Evolutionary conservation across 108 stramenopile genomes (phyloP), one percentile per base, ranked within the genome.

Genomic region (Chaetoceros tenuissimus): DNA sequence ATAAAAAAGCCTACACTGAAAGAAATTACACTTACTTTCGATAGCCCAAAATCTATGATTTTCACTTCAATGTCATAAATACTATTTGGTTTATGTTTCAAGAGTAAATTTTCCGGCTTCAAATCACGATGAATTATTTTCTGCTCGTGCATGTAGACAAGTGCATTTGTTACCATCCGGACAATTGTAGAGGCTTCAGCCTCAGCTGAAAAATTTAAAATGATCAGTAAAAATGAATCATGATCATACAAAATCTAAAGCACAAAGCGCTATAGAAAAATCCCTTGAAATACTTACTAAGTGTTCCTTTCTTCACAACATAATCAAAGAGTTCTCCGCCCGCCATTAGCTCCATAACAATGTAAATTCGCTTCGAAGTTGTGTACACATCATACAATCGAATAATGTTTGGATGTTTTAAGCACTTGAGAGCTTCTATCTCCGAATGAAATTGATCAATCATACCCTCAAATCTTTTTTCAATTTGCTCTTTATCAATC

Each of bases 251-350:
- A 45, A 18, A 45, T 45, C 16, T 45, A n/a, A n/a, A n/a, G n/a
- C n/a, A n/a, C n/a, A n/a, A n/a, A n/a, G n/a, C n/a, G n/a, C n/a
- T n/a, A n/a, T n/a, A n/a, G n/a, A n/a, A n/a, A n/a, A n/a, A n/a
- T 16, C 17, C 44, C 17, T 18, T 18, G 44, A 17, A 17, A 57
- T 73, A 67, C 55, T 79, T 71, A 5, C 65, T 79, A 24, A 75
- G 47, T 19, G 93, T 94, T 7, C 89, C 93, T 74, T 91, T 91
- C 48, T 89, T 85, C 34, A 99, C 98, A 13, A 99, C 95, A 72
- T 95, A 97, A 74, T 99, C 98, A 74, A 99, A 99, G 28, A 99
- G 74, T 69, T 99, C 98, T 18, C 98, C 98, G 3, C 98, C 98
- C n/a, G 77, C 72, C 95, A 97, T 96, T 20, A 95, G 58, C 66